Evolutionary conservation across 176 grass and related monocot species (phyloP).

Genomic region (Musa beccarii): DNA sequence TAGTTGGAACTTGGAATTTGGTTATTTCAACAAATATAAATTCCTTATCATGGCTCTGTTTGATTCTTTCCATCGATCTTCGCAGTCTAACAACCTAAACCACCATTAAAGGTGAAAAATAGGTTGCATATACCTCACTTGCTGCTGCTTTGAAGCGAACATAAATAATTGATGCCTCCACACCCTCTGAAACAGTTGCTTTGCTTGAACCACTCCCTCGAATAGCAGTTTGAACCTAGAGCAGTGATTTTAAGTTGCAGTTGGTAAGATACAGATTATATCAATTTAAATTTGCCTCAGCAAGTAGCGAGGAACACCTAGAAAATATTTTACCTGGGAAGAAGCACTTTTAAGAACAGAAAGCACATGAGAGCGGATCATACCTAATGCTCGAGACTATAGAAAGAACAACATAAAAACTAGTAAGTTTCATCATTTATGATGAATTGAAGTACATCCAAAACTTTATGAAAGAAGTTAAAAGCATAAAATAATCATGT

Average conservation of each 20-base stretch:
- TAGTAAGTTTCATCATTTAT: neutral
- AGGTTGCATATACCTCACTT: conserved; percentile 54
- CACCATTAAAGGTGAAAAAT: neutral
- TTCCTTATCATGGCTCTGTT: neutral
- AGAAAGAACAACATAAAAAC: conserved; percentile 10
- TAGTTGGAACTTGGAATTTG: neutral
- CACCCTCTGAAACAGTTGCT: conserved; percentile 62
- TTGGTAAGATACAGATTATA: neutral
- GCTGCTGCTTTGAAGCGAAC: conserved; percentile 97
- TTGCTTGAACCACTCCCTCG: conserved; percentile 57
- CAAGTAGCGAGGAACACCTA: conserved; percentile 27
- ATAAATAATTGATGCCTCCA: conserved; percentile 97
- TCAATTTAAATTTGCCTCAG: conserved; percentile 8
- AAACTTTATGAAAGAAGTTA: neutral
- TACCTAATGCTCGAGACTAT: conserved; percentile 84
- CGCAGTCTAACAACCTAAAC: neutral
- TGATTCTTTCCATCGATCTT: neutral
- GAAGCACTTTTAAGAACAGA: conserved; percentile 92
- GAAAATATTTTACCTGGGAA: conserved; percentile 52
- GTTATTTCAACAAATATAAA: neutral
- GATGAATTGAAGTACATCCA: neutral
- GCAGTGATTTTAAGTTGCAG: conserved; percentile 9
- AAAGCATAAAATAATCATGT: neutral
- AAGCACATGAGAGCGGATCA: conserved; percentile 89
- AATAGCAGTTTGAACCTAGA: conserved; percentile 87